Base-by-base conservation (phyloP, 768 basidiomycete genomes). In the Leccinellum luteum region DNA sequence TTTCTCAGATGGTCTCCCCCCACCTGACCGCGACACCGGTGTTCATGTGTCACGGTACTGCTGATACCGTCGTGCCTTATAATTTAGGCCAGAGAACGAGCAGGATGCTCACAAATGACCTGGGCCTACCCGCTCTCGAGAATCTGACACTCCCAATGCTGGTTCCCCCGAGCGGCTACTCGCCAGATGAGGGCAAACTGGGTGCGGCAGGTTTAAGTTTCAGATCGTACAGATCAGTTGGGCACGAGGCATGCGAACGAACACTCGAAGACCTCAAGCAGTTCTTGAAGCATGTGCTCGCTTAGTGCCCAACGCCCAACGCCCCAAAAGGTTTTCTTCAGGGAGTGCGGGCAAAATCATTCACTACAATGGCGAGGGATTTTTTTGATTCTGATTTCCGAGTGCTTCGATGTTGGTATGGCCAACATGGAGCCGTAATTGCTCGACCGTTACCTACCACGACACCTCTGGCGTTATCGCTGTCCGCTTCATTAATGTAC, bases 21-120 rank as follows among this genome's bases (percentile, higher is more conserved):
- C 77, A 86, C 63, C 84, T 86, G 17, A 73, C 79, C 47, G 78
- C 80, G 4, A 78, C 84, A 21, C 90, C 93, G 1, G 78, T 95
- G 28, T 95, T 96, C 73, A 90, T 90, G 85, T 94, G 89, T 13
- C 90, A 94, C 61, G 94, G 94, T 23, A 81, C 78, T 6, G 78
- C 70, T 15, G 94, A 98, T 73, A 85, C 83, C 7, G 78, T 96
- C 23, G 87, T 97, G 54, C 79, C 78, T 56, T 78, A 78, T 63
- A 60, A 78, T 27, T 77, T 85, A 51, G 83, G 84, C 23, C 69
- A 78, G 54, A 70, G 71, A 50, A 89, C 90, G 8, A 73, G 79
- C 35, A 79, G 85, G 7, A 80, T 81, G 57, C 74, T 95, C 45
- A 80, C 78, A 34, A 68, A 76, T 14, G 64, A 79, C 15, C 66